Conservation (phyloP, 768 basidiomycete genomes). For the Tulasnella calospora region DNA sequence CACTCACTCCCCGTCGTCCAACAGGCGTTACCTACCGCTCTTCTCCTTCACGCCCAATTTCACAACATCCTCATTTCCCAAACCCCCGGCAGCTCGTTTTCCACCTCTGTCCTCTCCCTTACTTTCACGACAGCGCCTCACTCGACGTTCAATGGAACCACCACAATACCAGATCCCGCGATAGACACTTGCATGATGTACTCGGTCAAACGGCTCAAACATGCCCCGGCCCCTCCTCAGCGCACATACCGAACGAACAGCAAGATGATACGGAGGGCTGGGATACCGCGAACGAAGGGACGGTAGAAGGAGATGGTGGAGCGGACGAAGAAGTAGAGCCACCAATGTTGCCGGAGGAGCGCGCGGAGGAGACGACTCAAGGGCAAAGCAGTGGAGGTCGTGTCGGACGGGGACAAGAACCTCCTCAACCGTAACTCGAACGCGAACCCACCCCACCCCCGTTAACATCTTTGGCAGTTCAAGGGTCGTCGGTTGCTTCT, state of each 20-base stretch:
- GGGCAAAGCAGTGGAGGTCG: constrained; percentile 14
- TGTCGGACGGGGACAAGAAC: too few species aligned
- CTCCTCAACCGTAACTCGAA: too few species aligned
- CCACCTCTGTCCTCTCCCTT: not conserved
- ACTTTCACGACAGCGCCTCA: not conserved
- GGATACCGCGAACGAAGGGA: constrained; percentile 36
- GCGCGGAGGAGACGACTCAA: constrained; percentile 13
- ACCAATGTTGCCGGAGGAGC: constrained; percentile 33
- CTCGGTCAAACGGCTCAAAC: not conserved
- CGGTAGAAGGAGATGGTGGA: not conserved
- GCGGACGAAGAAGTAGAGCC: constrained; percentile 16
- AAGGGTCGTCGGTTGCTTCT: too few species aligned
- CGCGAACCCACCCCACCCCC: too few species aligned
- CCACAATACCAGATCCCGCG: not conserved
- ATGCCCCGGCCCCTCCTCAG: not conserved
- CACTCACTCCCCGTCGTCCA: not conserved
- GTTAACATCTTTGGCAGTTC: too few species aligned
- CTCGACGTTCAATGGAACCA: not conserved
- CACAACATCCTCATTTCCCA: not conserved
- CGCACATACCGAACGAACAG: constrained; percentile 25
- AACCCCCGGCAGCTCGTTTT: not conserved
- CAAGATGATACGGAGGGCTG: constrained; percentile 37
- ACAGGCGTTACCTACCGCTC: not conserved
- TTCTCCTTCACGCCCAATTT: not conserved
- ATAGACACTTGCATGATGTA: not conserved